Percentiles rank a stretch among this genome's conserved stretches.
Evolutionary conservation across 2,329 filamentous ascomycete genomes (phyloP).

Genomic region (Ophiostoma triangulosporum): DNA sequence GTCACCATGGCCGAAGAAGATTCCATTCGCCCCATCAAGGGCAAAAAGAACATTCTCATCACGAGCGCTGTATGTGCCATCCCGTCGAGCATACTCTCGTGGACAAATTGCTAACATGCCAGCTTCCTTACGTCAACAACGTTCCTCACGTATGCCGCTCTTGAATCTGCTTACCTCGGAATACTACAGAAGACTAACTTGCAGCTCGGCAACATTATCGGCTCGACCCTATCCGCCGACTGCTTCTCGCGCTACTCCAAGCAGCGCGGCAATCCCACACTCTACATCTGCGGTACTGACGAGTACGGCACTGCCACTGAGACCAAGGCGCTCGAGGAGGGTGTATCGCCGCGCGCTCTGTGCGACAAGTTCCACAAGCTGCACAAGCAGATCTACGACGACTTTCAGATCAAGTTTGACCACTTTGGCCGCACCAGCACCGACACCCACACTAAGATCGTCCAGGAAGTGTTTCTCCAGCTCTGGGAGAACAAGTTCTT

Average conservation of each 20-base stretch:
- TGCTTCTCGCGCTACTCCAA: slow-evolving; percentile 74
- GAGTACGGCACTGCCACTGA: slow-evolving; percentile 86
- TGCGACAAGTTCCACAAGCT: slow-evolving; percentile 87
- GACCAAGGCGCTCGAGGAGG: slow-evolving; percentile 84
- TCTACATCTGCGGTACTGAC: slow-evolving; percentile 62
- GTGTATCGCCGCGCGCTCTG: slow-evolving; percentile 60
- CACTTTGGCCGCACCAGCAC: slow-evolving; percentile 91
- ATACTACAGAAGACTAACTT: neutral
- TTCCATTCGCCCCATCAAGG: slow-evolving; percentile 47
- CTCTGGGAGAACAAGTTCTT: slow-evolving; percentile 82
- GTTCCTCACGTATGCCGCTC: slow-evolving; percentile 48
- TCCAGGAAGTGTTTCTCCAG: slow-evolving; percentile 78
- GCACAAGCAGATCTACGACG: slow-evolving; percentile 83
- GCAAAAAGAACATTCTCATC: slow-evolving; percentile 75
- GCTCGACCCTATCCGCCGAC: slow-evolving; percentile 77
- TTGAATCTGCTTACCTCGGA: neutral
- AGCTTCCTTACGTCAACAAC: slow-evolving; percentile 35
- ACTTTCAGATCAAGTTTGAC: slow-evolving; percentile 93
- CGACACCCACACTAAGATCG: slow-evolving; percentile 76
- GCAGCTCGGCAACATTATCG: slow-evolving; percentile 66
- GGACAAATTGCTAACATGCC: neutral
- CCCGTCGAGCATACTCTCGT: slow-evolving; percentile 19
- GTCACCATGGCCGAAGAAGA: slow-evolving; percentile 14
- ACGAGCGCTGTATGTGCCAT: slow-evolving; percentile 66
- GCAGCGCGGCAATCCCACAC: slow-evolving; percentile 62